Percentiles rank a stretch among this genome's conserved stretches.
These are phyloP conservation scores for Lojkania enalia DNA, from an alignment of 2,329 filamentous ascomycete species.

Conservation along the genomic window DNA sequence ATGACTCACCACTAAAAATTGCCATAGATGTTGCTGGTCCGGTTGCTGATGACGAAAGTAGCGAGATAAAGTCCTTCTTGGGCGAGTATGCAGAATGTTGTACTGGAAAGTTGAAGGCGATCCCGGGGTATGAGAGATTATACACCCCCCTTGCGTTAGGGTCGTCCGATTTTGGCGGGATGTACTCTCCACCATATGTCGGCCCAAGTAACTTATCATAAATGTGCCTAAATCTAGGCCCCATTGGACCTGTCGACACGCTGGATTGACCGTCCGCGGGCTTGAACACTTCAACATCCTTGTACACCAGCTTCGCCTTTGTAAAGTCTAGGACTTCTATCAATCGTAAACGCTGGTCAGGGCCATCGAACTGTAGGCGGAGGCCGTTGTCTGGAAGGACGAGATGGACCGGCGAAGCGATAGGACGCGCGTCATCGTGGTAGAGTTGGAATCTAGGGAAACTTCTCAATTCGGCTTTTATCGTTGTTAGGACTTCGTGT, in stretches of 20 bases:
- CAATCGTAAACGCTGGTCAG: slow-evolving; percentile 85
- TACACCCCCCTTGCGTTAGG: slow-evolving; percentile 70
- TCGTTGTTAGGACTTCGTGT: slow-evolving; percentile 81
- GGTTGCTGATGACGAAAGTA: slow-evolving; percentile 78
- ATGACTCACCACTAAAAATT: slow-evolving; percentile 86
- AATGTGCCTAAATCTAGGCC: slow-evolving; percentile 83
- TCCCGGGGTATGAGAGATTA: slow-evolving; percentile 89
- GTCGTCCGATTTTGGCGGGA: slow-evolving; percentile 62
- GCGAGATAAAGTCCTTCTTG: slow-evolving; percentile 77
- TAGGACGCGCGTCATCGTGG: slow-evolving; percentile 75
- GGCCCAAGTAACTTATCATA: slow-evolving; percentile 93
- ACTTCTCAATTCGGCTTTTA: slow-evolving; percentile 82
- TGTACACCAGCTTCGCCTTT: slow-evolving; percentile 82
- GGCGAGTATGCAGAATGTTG: slow-evolving; percentile 74
- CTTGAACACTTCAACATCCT: slow-evolving; percentile 76
- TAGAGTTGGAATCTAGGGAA: slow-evolving; percentile 83
- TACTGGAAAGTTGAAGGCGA: slow-evolving; percentile 89
- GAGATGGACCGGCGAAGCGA: slow-evolving; percentile 74
- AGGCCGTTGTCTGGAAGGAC: slow-evolving; percentile 82
- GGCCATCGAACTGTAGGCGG: slow-evolving; percentile 88
- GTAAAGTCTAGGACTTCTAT: slow-evolving; percentile 92
- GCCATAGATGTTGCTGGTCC: slow-evolving; percentile 84
- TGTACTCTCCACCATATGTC: slow-evolving; percentile 91
- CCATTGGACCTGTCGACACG: slow-evolving; percentile 47
- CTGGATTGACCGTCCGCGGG: slow-evolving; percentile 44